phyloP scores from a whole-genome alignment of 768 basidiomycete genomes.

The Tricholomella constricta region DNA sequence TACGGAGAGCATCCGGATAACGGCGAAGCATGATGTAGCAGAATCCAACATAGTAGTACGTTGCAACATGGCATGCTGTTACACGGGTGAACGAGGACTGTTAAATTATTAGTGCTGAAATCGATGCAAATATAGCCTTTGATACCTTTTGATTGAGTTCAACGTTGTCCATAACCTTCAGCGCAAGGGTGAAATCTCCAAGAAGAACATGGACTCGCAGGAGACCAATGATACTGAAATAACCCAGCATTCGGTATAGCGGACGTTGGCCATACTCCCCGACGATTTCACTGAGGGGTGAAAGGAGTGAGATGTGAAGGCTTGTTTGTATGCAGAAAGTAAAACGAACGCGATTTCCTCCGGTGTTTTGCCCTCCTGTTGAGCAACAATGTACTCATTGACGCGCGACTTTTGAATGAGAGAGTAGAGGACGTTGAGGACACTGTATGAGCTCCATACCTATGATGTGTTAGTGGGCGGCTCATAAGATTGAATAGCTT shows the following conservation, averaged over 20 bases:
- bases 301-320: constrained; percentile 7
- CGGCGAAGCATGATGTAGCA: constrained; percentile 95
- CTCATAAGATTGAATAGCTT: background rate
- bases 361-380: constrained; percentile 73
- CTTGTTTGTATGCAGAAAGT: background rate
- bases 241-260: constrained; percentile 92
- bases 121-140: background rate
- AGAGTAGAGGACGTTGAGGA: constrained; percentile 97
- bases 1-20: constrained; percentile 93
- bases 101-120: constrained; percentile 13
- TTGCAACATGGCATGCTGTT: constrained; percentile 95
- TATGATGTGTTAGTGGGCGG: constrained; percentile 28
- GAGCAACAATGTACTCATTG: constrained; percentile 88
- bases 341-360: constrained; percentile 83
- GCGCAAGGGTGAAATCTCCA: constrained; percentile 92
- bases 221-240: constrained; percentile 95
- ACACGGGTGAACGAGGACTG: constrained; percentile 89
- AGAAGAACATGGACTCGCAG: constrained; percentile 94
- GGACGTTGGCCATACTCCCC: constrained; percentile 92
- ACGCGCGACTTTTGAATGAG: constrained; percentile 96
- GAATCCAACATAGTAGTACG: constrained; percentile 95
- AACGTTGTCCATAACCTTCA: constrained; percentile 94
- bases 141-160: constrained; percentile 86
- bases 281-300: constrained; percentile 62
- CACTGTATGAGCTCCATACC: constrained; percentile 98